Evolutionary conservation across 2,329 filamentous ascomycete genomes (phyloP).

Genomic region (Cladorrhinum sp.): DNA sequence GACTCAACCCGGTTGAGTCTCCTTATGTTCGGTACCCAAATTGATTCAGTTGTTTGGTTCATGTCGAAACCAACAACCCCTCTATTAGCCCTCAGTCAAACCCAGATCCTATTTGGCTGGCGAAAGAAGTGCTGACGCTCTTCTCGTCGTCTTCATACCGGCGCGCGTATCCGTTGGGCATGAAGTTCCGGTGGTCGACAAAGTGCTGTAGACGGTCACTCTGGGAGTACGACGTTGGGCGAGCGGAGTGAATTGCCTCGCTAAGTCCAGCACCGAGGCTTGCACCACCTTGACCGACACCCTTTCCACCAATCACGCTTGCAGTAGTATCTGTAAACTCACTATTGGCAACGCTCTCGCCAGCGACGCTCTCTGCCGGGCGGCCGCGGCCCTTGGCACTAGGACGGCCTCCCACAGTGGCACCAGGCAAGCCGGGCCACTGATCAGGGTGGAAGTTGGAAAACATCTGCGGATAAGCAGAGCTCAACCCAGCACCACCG

Average conservation of each 20-base stretch:
- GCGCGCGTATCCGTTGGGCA: conserved; percentile 66
- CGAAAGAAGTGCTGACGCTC: conserved; percentile 94
- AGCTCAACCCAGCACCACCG: conserved; percentile 75
- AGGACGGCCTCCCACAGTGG: conserved; percentile 54
- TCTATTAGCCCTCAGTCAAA: conserved; percentile 45
- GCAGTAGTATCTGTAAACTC: conserved; percentile 82
- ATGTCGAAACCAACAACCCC: conserved; percentile 16
- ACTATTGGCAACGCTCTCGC: conserved; percentile 88
- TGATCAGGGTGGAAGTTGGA: conserved; percentile 82
- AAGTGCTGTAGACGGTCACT: conserved; percentile 93
- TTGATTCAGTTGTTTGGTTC: conserved; percentile 17
- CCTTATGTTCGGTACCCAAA: conserved; percentile 8
- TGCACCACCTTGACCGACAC: conserved; percentile 79
- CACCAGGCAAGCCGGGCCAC: conserved; percentile 80
- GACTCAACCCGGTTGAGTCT: conserved; percentile 11
- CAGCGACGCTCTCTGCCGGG: conserved; percentile 75
- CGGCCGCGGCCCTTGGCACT: conserved; percentile 66
- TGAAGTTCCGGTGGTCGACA: conserved; percentile 68
- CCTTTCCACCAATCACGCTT: conserved; percentile 72
- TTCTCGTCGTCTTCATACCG: conserved; percentile 88
- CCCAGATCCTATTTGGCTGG: conserved; percentile 74
- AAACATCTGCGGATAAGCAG: conserved; percentile 92
- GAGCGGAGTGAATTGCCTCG: conserved; percentile 64
- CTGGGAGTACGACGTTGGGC: conserved; percentile 64
- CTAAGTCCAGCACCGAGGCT: conserved; percentile 80